Percentiles rank a stretch among this genome's conserved stretches.
These are phyloP conservation scores for Collybia sordida DNA, from an alignment of 768 basidiomycete genomes.

Conservation along the genomic window DNA sequence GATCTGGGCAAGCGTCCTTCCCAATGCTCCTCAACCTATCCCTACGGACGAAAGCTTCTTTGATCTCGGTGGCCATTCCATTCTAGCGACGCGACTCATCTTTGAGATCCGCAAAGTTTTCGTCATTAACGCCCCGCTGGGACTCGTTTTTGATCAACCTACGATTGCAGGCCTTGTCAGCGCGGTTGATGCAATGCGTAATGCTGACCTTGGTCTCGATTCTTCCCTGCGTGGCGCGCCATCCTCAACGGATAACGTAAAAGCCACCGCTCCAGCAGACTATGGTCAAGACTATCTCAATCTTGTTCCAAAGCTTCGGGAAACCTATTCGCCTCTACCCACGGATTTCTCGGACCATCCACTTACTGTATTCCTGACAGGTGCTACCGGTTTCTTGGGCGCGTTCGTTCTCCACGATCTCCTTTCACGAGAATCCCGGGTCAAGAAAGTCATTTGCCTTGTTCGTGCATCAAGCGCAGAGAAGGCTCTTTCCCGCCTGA, in stretches of 20 bases:
- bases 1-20: conserved; percentile 86
- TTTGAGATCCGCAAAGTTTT: conserved; percentile 95
- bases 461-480: conserved; percentile 69
- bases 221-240: neutral
- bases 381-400: conserved; percentile 95
- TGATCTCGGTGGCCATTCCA: conserved; percentile 97
- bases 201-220: conserved; percentile 71
- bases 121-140: conserved; percentile 86
- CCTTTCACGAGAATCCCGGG: conserved; percentile 56
- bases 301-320: conserved; percentile 56
- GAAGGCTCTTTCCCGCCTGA: conserved; percentile 68
- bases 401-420: conserved; percentile 88
- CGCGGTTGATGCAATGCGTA: conserved; percentile 73
- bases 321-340: conserved; percentile 62
- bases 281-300: conserved; percentile 80
- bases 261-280: conserved; percentile 39
- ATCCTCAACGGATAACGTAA: conserved; percentile 6
- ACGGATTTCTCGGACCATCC: conserved; percentile 50
- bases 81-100: conserved; percentile 94
- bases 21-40: conserved; percentile 73
- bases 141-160: conserved; percentile 88
- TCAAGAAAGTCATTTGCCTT: conserved; percentile 90
- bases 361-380: conserved; percentile 90
- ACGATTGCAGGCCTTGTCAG: conserved; percentile 77
- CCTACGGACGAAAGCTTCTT: conserved; percentile 95